phyloP scores from a whole-genome alignment of 768 basidiomycete genomes.

The Clitopilus hobsonii region DNA sequence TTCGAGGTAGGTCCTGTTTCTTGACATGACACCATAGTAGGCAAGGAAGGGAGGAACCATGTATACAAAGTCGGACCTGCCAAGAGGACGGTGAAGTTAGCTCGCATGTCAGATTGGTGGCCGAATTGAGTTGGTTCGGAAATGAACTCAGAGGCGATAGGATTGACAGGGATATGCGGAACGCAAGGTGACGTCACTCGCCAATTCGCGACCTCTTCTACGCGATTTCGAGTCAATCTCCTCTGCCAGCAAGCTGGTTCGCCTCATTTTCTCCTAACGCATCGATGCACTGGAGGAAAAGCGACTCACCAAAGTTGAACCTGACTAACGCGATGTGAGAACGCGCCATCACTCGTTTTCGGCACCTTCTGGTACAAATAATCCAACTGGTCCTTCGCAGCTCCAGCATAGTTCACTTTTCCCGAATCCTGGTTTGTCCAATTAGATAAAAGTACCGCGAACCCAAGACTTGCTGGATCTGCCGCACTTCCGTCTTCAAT shows the following conservation, averaged over 20 bases:
- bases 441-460: constrained; percentile 57
- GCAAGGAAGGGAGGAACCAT: constrained; percentile 89
- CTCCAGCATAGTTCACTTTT: constrained; percentile 52
- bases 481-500: constrained; percentile 56
- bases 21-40: constrained; percentile 66
- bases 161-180: neutral
- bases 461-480: constrained; percentile 78
- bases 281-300: neutral
- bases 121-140: neutral
- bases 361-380: constrained; percentile 57
- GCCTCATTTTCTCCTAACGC: too few species aligned
- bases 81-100: neutral
- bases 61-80: constrained; percentile 75
- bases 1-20: constrained; percentile 51
- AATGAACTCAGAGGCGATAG: neutral
- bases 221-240: too few species aligned
- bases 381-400: constrained; percentile 61
- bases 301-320: constrained; percentile 65
- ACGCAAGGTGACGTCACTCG: neutral
- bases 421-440: constrained; percentile 34
- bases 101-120: neutral
- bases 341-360: constrained; percentile 67
- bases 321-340: constrained; percentile 68
- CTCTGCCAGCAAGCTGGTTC: too few species aligned
- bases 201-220: neutral